Percentiles rank a stretch among this genome's conserved stretches.
These are phyloP conservation scores for Bromus sterilis DNA, from an alignment of 176 grass and related monocot species.

Conservation along the genomic window DNA sequence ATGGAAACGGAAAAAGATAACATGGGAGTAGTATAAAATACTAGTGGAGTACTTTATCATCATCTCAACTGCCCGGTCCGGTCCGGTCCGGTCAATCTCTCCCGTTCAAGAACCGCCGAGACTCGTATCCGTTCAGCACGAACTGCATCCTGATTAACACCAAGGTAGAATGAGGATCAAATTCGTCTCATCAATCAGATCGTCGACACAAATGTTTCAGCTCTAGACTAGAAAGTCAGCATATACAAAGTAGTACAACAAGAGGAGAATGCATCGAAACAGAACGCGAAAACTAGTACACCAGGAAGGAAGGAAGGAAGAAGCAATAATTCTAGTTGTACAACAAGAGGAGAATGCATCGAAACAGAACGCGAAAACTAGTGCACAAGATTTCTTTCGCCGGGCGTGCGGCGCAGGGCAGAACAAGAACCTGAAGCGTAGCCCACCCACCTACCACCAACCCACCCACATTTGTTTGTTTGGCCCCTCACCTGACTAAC, in stretches of 20 bases:
- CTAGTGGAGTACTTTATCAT: too few relatives aligned
- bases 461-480: background rate
- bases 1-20: background rate
- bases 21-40: background rate
- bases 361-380: too few relatives aligned
- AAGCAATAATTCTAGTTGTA: too few relatives aligned
- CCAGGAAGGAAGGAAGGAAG: too few relatives aligned
- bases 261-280: background rate
- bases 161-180: background rate
- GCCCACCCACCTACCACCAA: background rate
- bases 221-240: background rate
- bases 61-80: too few relatives aligned
- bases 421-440: too few relatives aligned
- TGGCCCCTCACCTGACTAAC: background rate
- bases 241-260: background rate
- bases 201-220: background rate
- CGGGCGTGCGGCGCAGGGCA: background rate
- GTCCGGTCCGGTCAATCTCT: conserved; percentile 5
- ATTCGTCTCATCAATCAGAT: background rate
- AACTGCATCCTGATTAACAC: background rate
- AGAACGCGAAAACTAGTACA: too few relatives aligned
- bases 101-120: background rate
- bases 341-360: too few relatives aligned
- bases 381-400: background rate
- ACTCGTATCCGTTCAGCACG: background rate